These are phyloP conservation scores for Anacardium occidentale DNA, from an alignment of 345 rosid genomes.

Conservation along the genomic window DNA sequence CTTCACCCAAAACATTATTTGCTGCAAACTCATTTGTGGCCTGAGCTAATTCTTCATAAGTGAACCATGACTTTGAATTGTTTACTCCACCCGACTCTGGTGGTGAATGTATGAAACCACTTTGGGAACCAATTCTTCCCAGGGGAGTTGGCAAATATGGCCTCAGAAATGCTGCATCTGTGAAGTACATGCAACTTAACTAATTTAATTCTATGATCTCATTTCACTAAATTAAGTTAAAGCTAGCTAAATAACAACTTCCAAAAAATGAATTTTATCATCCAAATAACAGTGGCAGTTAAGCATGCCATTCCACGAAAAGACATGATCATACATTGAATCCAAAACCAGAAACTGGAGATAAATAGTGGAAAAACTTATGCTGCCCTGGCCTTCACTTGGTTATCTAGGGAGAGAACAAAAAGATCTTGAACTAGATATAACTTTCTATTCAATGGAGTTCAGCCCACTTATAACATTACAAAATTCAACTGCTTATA, in stretches of 20 bases:
- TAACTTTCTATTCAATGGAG: not conserved
- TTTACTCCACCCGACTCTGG: conserved; percentile 68
- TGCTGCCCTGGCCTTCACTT: not conserved
- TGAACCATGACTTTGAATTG: conserved; percentile 83
- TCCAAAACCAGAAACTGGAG: not conserved
- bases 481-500: not conserved
- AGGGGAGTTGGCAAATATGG: conserved; percentile 49
- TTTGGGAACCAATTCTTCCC: conserved; percentile 49
- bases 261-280: not conserved
- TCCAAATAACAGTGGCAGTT: not conserved
- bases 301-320: conserved; percentile 4
- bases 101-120: conserved; percentile 54
- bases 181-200: conserved; percentile 17
- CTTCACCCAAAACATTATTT: conserved; percentile 87
- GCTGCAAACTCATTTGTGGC: conserved; percentile 75
- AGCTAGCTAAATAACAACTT: not conserved
- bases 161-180: conserved; percentile 69
- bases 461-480: not conserved
- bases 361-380: not conserved
- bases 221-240: conserved; percentile 4
- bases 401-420: not conserved
- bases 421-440: conserved; percentile 2
- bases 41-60: conserved; percentile 71
- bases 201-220: conserved; percentile 4
- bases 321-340: not conserved